Conservation (phyloP, 768 basidiomycete species). For the Amanita thiersii region DNA sequence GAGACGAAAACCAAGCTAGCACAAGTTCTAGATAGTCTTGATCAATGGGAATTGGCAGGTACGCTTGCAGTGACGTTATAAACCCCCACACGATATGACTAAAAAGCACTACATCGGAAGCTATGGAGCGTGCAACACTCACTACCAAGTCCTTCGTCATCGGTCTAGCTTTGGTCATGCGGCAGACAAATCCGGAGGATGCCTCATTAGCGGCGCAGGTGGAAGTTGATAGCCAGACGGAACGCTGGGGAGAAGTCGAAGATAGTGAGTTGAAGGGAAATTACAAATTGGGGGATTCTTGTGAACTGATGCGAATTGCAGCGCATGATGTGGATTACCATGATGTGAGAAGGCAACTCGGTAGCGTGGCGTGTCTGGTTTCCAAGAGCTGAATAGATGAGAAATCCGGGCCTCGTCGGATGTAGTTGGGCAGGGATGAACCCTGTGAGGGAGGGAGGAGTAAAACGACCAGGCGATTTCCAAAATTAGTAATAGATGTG, state of each 20-base stretch:
- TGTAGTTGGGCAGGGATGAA: no score
- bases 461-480: no score
- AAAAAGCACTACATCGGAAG: slow-evolving; percentile 28
- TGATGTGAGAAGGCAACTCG: slow-evolving; percentile 81
- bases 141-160: slow-evolving; percentile 89
- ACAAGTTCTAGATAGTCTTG: slow-evolving; percentile 49
- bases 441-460: no score
- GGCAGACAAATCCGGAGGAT: slow-evolving; percentile 69
- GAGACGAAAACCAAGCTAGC: slow-evolving; percentile 58
- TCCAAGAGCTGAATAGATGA: slow-evolving; percentile 25
- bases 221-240: slow-evolving; percentile 93
- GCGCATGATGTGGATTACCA: slow-evolving; percentile 98
- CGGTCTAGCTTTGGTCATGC: slow-evolving; percentile 74
- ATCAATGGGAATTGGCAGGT: slow-evolving; percentile 90
- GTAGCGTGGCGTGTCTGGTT: slow-evolving; percentile 65
- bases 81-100: not conserved
- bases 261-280: slow-evolving; percentile 63
- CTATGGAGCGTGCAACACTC: slow-evolving; percentile 87
- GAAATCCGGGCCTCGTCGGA: no score
- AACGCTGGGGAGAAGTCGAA: slow-evolving; percentile 99
- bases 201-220: slow-evolving; percentile 83
- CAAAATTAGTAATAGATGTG: no score
- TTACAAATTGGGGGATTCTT: no score
- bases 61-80: slow-evolving; percentile 15
- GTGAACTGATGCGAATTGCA: slow-evolving; percentile 23